Evolutionary conservation across 352 stramenopile species (phyloP).

Genomic region (Aphanomyces cochlioides): DNA sequence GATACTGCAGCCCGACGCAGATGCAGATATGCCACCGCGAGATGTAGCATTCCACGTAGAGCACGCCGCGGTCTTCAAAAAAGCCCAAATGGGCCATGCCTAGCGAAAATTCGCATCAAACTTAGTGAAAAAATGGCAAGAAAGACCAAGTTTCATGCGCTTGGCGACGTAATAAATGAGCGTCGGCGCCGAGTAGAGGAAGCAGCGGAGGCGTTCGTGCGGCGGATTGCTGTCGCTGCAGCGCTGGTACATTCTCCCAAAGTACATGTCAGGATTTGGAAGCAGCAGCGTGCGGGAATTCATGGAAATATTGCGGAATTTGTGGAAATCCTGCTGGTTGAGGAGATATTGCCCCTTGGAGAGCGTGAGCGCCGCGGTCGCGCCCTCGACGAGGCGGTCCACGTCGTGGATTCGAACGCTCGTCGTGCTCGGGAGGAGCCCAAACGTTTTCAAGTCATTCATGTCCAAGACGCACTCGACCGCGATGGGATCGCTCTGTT

Average conservation of each 20-base stretch:
- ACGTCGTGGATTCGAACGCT: conserved; percentile 12
- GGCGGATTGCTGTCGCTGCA: conserved; percentile 21
- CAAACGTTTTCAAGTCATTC: conserved; percentile 17
- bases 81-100: conserved; percentile 27
- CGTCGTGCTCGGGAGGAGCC: neutral
- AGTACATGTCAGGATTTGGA: conserved; percentile 21
- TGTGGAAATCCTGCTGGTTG: conserved; percentile 19
- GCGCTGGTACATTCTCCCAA: conserved; percentile 19
- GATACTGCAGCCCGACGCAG: conserved; percentile 22
- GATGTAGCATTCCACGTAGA: conserved; percentile 27
- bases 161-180: conserved; percentile 27
- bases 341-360: neutral
- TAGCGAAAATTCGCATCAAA: neutral
- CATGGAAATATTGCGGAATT: conserved; percentile 14
- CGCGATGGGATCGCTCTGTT: conserved; percentile 11
- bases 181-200: conserved; percentile 10
- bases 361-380: conserved; percentile 5
- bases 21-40: conserved; percentile 26
- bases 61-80: conserved; percentile 27
- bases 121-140: neutral
- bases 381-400: conserved; percentile 12
- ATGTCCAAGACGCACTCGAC: conserved; percentile 19
- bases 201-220: conserved; percentile 8
- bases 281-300: conserved; percentile 8
- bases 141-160: conserved; percentile 18